phyloP scores from a whole-genome alignment of 164 flowering plant genomes.

The Malania oleifera region DNA sequence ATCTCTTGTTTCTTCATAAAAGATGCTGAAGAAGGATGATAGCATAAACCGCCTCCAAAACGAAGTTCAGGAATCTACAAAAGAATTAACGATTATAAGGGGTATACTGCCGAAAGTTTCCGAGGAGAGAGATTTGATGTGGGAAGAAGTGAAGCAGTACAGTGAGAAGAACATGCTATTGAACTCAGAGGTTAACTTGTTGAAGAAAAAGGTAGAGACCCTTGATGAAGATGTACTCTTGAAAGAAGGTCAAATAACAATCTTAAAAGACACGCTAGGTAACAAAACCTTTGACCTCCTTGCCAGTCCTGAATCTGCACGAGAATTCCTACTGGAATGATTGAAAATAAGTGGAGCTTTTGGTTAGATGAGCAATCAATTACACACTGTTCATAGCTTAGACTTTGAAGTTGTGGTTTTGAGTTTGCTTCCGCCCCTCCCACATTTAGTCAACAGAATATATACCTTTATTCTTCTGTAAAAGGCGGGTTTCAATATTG shows the following conservation, averaged over 20 bases:
- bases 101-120: conserved; percentile 61
- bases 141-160: conserved; percentile 76
- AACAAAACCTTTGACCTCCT: conserved; percentile 57
- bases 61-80: conserved; percentile 55
- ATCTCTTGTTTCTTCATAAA: conserved; percentile 16
- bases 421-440: not conserved
- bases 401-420: conserved; percentile 6
- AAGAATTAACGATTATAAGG: conserved; percentile 40
- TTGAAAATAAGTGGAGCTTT: not conserved
- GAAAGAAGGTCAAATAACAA: conserved; percentile 91
- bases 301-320: conserved; percentile 34
- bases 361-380: not conserved
- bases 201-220: conserved; percentile 70
- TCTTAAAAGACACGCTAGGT: conserved; percentile 59
- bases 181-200: conserved; percentile 47
- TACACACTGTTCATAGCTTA: conserved; percentile 13
- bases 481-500: too few species aligned
- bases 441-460: too few species aligned
- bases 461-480: too few species aligned
- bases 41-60: conserved; percentile 40
- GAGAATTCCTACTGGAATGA: conserved; percentile 38
- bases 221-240: conserved; percentile 80
- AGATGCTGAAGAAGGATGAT: conserved; percentile 77
- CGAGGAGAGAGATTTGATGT: conserved; percentile 79
- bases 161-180: conserved; percentile 79